Percentiles rank a stretch among this genome's conserved stretches.
Conservation (phyloP, 2,329 filamentous ascomycete species). For the Neurospora crassa region DNA sequence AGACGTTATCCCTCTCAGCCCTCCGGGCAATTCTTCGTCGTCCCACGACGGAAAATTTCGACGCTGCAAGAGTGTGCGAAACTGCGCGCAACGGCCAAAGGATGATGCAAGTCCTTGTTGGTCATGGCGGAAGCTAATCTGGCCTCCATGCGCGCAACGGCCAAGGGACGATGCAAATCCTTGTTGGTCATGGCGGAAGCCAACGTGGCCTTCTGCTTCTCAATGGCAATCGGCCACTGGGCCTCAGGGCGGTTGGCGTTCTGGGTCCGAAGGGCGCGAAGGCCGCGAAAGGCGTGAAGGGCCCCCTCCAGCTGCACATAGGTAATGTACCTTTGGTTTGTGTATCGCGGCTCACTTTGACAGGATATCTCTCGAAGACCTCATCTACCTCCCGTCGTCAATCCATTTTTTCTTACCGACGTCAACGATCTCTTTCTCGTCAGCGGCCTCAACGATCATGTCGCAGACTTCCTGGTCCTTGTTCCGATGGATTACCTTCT, state of each 20-base stretch:
- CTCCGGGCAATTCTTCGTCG: not conserved
- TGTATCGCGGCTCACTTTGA: not conserved
- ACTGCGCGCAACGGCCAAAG: not conserved
- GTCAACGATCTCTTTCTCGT: not conserved
- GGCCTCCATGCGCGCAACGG: not conserved
- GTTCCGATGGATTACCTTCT: not conserved
- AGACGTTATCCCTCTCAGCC: not conserved
- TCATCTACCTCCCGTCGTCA: not conserved
- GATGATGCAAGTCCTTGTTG: not conserved
- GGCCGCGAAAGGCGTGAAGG: not conserved
- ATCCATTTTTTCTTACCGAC: not conserved
- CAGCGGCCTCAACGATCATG: not conserved
- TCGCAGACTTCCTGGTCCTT: not conserved
- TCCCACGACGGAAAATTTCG: not conserved
- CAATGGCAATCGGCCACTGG: not conserved
- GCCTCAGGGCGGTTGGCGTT: not conserved
- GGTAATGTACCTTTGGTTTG: not conserved
- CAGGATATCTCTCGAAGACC: not conserved
- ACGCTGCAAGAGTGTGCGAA: not conserved
- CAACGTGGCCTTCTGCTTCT: not conserved
- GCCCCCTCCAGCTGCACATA: not conserved
- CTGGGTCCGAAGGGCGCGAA: not conserved
- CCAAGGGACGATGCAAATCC: not conserved
- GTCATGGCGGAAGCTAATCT: not conserved
- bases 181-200: not conserved